Evolutionary conservation across 2,329 filamentous ascomycete genomes (phyloP), one percentile per base, ranked within the genome.

Genomic region (Exophiala sp.): DNA sequence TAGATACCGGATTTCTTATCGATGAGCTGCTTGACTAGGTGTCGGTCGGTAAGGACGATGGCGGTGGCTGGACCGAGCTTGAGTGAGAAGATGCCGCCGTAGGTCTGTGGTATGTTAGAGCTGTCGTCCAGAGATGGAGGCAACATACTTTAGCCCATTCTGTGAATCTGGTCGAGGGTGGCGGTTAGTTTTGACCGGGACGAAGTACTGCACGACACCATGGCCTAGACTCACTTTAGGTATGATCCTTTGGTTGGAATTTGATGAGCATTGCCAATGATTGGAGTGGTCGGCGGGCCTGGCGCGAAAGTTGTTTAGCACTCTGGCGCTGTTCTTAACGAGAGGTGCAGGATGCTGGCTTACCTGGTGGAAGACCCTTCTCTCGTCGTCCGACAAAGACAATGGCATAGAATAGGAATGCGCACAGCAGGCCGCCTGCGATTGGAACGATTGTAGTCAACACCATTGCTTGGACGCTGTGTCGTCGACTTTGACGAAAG

Each of bases 1-100:
- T 75, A 78, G 7, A 72, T 70, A 21, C 65, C 65, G 32, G 69
- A 72, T 41, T 70, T 74, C 62, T 75, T 75, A 60, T 78, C 76
- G 5, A 79, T 46, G 2, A 75, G 67, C 46, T 74, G 66, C 53
- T 74, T 72, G 36, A 76, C 65, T 1, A 75, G 59, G 0, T 65
- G 61, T 2, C 69, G 69, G 38, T 72, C 68, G 1, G 68, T 74
- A 32, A 79, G 57, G 7, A 78, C 71, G 1, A 74, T 66, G 6
- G 68, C 65, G 0, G 68, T 77, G 5, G 63, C 67, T 0, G 65
- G 64, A 2, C 74, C 72, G 10, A 76, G 62, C 58, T 77, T 78
- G 43, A 76, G 64, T 0, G 66, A 67, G 53, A 66, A 76, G 10
- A 78, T 64, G 0, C 67, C 67, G 16, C 75, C 75, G 52, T 76